These are phyloP conservation scores for Acacia acuminata DNA, from an alignment of 306 rosid genomes.

Conservation along the genomic window DNA sequence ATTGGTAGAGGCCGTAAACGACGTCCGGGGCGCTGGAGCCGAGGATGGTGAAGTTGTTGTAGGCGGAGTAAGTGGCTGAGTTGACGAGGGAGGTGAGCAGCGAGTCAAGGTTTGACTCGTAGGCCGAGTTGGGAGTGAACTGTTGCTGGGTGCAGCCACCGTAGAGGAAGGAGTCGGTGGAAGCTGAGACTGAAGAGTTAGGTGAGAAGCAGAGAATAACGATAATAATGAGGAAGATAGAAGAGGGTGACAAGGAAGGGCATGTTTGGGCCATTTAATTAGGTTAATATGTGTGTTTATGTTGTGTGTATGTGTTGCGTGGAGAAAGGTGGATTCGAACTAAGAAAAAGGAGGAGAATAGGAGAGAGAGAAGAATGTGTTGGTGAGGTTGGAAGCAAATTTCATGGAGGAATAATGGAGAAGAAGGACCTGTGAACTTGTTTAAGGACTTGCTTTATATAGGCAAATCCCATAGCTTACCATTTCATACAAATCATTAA, in stretches of 20 bases:
- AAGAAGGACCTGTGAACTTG: neutral
- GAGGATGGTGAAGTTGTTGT: slow-evolving; percentile 76
- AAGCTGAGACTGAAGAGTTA: slow-evolving; percentile 2
- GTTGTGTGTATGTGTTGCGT: neutral
- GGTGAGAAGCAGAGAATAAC: neutral
- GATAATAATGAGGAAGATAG: neutral
- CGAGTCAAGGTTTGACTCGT: slow-evolving; percentile 81
- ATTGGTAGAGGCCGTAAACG: slow-evolving; percentile 79
- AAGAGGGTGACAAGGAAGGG: neutral
- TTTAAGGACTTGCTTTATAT: slow-evolving; percentile 19
- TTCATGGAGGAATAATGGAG: neutral
- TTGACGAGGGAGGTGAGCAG: slow-evolving; percentile 80
- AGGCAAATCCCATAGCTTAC: neutral
- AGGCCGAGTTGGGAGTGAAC: slow-evolving; percentile 59
- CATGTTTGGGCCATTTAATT: slow-evolving; percentile 31
- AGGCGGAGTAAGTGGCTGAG: slow-evolving; percentile 89
- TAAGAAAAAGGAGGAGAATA: neutral
- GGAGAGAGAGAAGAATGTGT: neutral
- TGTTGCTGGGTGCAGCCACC: slow-evolving; percentile 83
- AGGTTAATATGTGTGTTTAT: too few species aligned
- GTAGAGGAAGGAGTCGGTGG: slow-evolving; percentile 62
- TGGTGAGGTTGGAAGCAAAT: neutral
- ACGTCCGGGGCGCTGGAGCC: slow-evolving; percentile 53
- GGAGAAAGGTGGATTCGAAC: neutral
- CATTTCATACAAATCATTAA: slow-evolving; percentile 10